Percentiles rank a stretch among this genome's conserved stretches.
These are phyloP conservation scores for Penicillium sp. DNA, from an alignment of 2,329 filamentous ascomycete species.

Conservation along the genomic window DNA sequence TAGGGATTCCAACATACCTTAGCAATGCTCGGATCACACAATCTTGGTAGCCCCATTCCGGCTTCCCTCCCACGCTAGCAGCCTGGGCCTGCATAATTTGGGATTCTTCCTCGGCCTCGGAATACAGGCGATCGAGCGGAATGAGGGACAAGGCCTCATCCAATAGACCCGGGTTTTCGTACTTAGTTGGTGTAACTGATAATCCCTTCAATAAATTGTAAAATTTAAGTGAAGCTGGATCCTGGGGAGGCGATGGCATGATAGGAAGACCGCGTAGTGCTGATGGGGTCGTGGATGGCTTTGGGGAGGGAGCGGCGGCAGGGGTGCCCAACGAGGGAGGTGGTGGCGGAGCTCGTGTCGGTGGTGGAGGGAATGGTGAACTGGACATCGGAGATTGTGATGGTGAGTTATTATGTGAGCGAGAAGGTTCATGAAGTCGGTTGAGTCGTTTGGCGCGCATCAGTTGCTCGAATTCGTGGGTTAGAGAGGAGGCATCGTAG, in stretches of 20 bases:
- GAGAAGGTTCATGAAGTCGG: constrained; percentile 66
- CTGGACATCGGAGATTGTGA: constrained; percentile 53
- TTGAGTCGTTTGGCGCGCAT: constrained; percentile 85
- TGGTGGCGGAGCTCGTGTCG: constrained; percentile 39
- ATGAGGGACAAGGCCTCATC: constrained; percentile 88
- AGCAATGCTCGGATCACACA: constrained; percentile 88
- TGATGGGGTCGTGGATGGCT: constrained; percentile 36
- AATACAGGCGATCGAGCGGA: constrained; percentile 86
- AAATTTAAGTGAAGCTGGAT: constrained; percentile 70
- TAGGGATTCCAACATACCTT: constrained; percentile 56
- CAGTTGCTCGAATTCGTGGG: constrained; percentile 80
- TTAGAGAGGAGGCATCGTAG: constrained; percentile 76
- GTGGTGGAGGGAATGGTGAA: constrained; percentile 32
- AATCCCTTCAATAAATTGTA: constrained; percentile 80
- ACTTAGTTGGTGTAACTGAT: constrained; percentile 85
- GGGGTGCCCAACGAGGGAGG: constrained; percentile 38
- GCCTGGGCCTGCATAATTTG: constrained; percentile 86
- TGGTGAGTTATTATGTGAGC: constrained; percentile 58
- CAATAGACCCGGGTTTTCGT: constrained; percentile 91
- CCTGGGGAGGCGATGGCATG: constrained; percentile 72
- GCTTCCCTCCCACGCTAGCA: constrained; percentile 78
- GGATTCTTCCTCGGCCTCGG: constrained; percentile 88
- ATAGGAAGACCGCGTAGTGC: constrained; percentile 62
- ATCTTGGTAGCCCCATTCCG: constrained; percentile 97
- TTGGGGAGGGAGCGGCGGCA: constrained; percentile 36